Evolutionary conservation across 2,329 filamentous ascomycete genomes (phyloP), one percentile per base, ranked within the genome.

Genomic region (Monosporascus cannonballus): DNA sequence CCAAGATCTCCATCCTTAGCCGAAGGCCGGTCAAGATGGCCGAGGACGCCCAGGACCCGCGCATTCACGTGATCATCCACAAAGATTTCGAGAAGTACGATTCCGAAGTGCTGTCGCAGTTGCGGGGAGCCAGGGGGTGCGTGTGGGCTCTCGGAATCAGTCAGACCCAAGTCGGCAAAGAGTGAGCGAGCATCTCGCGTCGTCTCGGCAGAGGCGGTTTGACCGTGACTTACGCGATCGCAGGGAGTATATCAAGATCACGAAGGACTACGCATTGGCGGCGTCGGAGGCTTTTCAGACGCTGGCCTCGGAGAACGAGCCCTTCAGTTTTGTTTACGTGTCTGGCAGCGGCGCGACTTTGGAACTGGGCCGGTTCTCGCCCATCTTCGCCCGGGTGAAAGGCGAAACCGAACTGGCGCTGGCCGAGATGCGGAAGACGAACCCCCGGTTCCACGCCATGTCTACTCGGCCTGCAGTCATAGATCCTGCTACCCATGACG

Each of bases 91-190:
- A 71, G 14, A 72, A 66, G 1, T 91, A 89, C 64, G 76, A 80
- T 37, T 60, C 76, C 0, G 72, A 74, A 0, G 59, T 90, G 2
- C 73, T 90, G 9, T 57, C 69, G 24, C 73, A 85, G 63, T 73
- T 92, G 0, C 74, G 76, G 50, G 86, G 81, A 22, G 87, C 87
- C 0, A 71, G 78, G 7, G 87, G 84, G 2, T 87, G 83, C 54
- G 84, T 91, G 1, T 92, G 88, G 88, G 87, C 88, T 0, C 73
- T 86, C 46, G 87, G 88, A 0, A 82, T 85, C 47, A 83, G 79
- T 55, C 79, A 84, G 61, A 81, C 67, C 11, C 70, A 77, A 41
- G 85, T 89, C 7, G 64, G 64, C 52, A 81, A 80, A 55, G 80
- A 85, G 78, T 85, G 62, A 55, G 77, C 64, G 17, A 45, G 7